Conservation (phyloP, 345 rosid genomes). For the Clausena lansium region DNA sequence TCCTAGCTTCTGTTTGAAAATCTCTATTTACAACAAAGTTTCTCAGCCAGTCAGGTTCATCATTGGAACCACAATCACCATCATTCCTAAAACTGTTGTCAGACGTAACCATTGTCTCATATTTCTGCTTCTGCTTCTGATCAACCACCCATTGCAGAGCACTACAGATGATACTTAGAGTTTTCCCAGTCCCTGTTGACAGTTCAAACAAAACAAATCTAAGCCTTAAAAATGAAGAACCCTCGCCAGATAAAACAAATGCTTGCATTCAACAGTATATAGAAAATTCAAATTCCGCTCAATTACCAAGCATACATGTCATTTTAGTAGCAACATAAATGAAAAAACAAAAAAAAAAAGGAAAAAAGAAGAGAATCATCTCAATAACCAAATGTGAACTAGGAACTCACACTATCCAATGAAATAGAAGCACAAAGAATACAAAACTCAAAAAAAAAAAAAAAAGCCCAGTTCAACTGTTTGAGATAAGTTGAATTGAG, state of each 20-base stretch:
- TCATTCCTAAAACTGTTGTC: conserved; percentile 14
- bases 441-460: neutral
- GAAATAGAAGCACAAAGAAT: neutral
- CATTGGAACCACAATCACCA: conserved; percentile 33
- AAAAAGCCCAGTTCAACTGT: neutral
- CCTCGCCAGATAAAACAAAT: neutral
- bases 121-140: conserved; percentile 42
- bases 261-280: neutral
- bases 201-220: neutral
- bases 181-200: conserved; percentile 80
- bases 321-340: neutral
- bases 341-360: neutral
- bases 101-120: conserved; percentile 19
- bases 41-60: conserved; percentile 89
- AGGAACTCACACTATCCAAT: neutral
- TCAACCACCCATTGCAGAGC: conserved; percentile 79
- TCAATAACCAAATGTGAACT: neutral
- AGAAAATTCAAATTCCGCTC: neutral
- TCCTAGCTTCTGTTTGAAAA: conserved; percentile 18
- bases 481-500: neutral
- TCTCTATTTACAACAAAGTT: conserved; percentile 44
- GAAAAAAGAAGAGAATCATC: neutral
- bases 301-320: neutral
- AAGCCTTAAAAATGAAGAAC: neutral
- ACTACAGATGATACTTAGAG: conserved; percentile 83